Base-by-base conservation (phyloP, 805 yeast species). In the Zygosaccharomyces siamensis region DNA sequence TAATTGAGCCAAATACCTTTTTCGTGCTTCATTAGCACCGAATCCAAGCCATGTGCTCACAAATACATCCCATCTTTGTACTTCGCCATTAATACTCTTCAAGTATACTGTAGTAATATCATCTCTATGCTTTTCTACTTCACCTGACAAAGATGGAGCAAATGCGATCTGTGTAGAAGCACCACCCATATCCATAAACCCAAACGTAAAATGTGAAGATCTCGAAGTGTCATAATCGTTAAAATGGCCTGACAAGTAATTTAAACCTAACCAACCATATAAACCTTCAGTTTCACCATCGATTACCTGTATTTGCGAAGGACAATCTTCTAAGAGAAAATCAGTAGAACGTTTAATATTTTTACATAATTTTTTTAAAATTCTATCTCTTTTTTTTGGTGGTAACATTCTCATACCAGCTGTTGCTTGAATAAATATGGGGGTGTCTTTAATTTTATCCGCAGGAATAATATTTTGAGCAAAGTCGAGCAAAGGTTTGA, bases 151-250 rank as follows among this genome's bases (percentile, higher is more conserved):
- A 3, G 81, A 76, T 0, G 97, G 97, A 7, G 86, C 89, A 74
- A 90, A 93, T 7, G 98, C 96, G 20, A 93, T 79, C 63, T 93
- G 99, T 0, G 97, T 89, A 1, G 97, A 89, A 0, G 99, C 99
- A 11, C 99, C 99, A 12, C 99, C 99, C 99, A 93, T 93, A 66
- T 93, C 99, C 92, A 93, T 85, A 59, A 93, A 92, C 4, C 99
- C 99, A 55, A 78, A 83, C 0, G 96, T 81, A n/a, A 68, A 67
- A 57, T 78, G 85, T 3, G 42, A 56, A 6, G 47, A 45, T 2
- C 66, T 62, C 4, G 55, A 23, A 8, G 62, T 56, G 32, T 74
- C 73, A 56, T 75, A 78, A 46, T 75, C 64, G 51, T 83, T 74
- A 43, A 86, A 71, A 51, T 78, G 78, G 1, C 86, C 84, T 67